These are phyloP conservation scores for Tolypocladium tropicale DNA, from an alignment of 2,329 filamentous ascomycete species.

Conservation along the genomic window DNA sequence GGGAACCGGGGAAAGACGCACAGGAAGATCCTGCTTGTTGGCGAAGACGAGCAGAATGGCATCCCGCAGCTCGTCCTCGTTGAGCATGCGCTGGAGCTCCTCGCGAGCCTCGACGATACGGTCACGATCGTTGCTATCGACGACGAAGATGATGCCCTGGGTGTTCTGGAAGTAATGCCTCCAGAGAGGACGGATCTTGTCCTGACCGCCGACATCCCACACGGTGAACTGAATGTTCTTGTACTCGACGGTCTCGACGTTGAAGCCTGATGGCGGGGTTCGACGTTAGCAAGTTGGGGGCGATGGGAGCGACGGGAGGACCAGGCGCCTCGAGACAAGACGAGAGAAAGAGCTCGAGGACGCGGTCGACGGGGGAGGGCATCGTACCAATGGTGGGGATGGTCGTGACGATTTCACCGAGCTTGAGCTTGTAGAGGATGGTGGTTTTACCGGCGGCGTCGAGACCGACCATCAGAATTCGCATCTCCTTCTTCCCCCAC, in stretches of 20 bases:
- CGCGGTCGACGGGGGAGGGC: background rate
- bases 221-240: slow-evolving; percentile 99
- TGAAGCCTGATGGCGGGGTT: slow-evolving; percentile 60
- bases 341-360: background rate
- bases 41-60: slow-evolving; percentile 95
- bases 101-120: slow-evolving; percentile 95
- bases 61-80: slow-evolving; percentile 97
- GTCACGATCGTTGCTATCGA: slow-evolving; percentile 97
- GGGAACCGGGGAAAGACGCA: slow-evolving; percentile 39
- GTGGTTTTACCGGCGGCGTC: slow-evolving; percentile 99
- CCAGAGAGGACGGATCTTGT: slow-evolving; percentile 99
- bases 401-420: slow-evolving; percentile 97
- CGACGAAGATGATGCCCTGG: slow-evolving; percentile 99
- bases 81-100: slow-evolving; percentile 96
- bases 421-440: slow-evolving; percentile 99
- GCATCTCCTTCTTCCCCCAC: slow-evolving; percentile 99
- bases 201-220: slow-evolving; percentile 99
- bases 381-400: slow-evolving; percentile 91
- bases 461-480: slow-evolving; percentile 99
- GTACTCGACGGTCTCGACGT: slow-evolving; percentile 99
- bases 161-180: slow-evolving; percentile 99
- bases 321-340: background rate
- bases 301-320: background rate
- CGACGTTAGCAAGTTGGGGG: slow-evolving; percentile 2
- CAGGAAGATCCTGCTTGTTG: slow-evolving; percentile 99